phyloP scores from a whole-genome alignment of 139 green algal species.

The Chlamydomonas sphaeroides region DNA sequence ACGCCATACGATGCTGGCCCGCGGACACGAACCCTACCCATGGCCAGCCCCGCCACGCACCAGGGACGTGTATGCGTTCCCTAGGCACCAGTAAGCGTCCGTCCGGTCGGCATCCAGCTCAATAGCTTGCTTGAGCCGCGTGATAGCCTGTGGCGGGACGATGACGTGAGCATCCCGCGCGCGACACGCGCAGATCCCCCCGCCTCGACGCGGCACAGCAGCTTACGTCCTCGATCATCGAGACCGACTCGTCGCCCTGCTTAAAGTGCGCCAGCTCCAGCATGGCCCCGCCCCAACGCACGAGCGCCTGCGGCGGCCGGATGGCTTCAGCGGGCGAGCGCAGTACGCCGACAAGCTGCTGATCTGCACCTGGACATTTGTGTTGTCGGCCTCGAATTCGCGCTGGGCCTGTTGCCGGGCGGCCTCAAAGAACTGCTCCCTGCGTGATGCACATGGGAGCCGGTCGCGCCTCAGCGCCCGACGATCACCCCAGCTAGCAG shows the following conservation, averaged over 20 bases:
- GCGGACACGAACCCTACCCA: too few relatives aligned
- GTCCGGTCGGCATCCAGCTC: slow-evolving; percentile 75
- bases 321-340: background rate
- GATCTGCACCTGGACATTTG: slow-evolving; percentile 80
- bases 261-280: slow-evolving; percentile 97
- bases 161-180: too few relatives aligned
- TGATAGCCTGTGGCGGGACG: slow-evolving; percentile 68
- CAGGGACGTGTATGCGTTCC: slow-evolving; percentile 93
- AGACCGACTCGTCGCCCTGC: slow-evolving; percentile 84
- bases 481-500: too few relatives aligned
- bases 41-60: slow-evolving; percentile 19
- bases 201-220: background rate
- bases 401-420: slow-evolving; percentile 78
- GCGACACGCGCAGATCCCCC: too few relatives aligned
- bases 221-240: slow-evolving; percentile 88
- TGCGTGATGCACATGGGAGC: slow-evolving; percentile 35
- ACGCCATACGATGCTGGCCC: too few relatives aligned
- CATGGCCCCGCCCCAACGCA: slow-evolving; percentile 92
- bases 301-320: slow-evolving; percentile 93
- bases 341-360: too few relatives aligned
- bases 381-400: slow-evolving; percentile 83
- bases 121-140: slow-evolving; percentile 87
- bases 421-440: slow-evolving; percentile 95
- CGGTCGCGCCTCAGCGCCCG: too few relatives aligned
- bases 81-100: slow-evolving; percentile 96